These are phyloP conservation scores for Fusarium nelsonii DNA, from an alignment of 2,329 filamentous ascomycete genomes.

Conservation along the genomic window DNA sequence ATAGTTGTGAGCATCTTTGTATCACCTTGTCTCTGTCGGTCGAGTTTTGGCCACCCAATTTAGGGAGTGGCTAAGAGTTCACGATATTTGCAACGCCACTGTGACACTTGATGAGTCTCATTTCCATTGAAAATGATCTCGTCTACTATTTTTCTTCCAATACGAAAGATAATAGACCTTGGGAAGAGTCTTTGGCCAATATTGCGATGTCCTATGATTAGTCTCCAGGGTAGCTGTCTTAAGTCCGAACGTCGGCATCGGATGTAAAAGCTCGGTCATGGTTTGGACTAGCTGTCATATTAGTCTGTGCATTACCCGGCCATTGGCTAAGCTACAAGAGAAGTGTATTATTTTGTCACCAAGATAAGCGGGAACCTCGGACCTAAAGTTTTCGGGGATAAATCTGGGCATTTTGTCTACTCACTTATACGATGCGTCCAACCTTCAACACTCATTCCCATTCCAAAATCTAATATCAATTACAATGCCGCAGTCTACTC, in stretches of 20 bases:
- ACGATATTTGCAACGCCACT: neutral
- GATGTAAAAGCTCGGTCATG: constrained; percentile 25
- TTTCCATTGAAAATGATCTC: neutral
- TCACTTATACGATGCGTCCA: constrained; percentile 29
- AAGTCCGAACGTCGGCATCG: constrained; percentile 32
- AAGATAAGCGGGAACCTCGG: neutral
- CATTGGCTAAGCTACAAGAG: neutral
- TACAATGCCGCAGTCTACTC: neutral
- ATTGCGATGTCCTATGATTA: neutral
- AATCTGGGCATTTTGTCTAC: constrained; percentile 25
- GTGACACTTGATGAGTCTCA: neutral
- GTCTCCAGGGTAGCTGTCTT: neutral
- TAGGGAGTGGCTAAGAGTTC: neutral
- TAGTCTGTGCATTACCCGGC: neutral
- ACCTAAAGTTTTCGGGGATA: constrained; percentile 32
- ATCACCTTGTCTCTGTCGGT: too few species aligned
- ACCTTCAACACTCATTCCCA: neutral
- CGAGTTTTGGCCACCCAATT: neutral
- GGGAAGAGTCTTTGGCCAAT: neutral
- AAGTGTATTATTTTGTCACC: neutral
- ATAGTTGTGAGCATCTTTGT: neutral
- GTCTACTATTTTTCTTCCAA: neutral
- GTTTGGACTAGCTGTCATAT: constrained; percentile 31
- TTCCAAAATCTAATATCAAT: neutral
- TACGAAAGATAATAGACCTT: too few species aligned